Evolutionary conservation across 306 rosid species (phyloP), one percentile per base, ranked within the genome.

Genomic region (Vicia sativa): DNA sequence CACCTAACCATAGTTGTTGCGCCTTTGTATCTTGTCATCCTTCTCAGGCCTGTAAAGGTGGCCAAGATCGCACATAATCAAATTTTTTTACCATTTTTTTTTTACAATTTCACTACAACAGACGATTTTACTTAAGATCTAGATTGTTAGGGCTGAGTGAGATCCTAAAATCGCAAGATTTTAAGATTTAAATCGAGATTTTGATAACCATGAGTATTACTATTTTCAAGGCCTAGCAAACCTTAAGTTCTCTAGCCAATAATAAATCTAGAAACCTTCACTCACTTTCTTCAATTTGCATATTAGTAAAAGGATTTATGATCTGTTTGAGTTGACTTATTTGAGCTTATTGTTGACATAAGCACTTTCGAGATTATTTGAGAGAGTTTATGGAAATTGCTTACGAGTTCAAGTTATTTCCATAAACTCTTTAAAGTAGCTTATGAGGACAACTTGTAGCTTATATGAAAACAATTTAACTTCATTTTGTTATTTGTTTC

Each of bases 191-290:
- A 21, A 21, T 21, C 23, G 23, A 21, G 23, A 21, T 21, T 21
- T 21, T 21, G 23, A 21, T 21, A 21, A 21, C 23, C 23, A 21
- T 2, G 23, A 21, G 23, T 21, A 21, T 25, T 25, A 49, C 19
- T 14, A 49, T 53, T 53, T 54, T 26, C n/a, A 38, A 26, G 37
- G 38, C 16, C 18, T 54, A 60, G 71, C 60, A 11, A 76, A 45
- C 31, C 16, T 68, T 76, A 29, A 74, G 41, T 42, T 46, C 25
- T 49, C 19, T 23, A 37, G 44, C 60, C 10, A 25, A 28, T 7
- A 25, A 62, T 49, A 59, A 59, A 75, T 75, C 53, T 26, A 12
- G 65, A 61, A 62, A 44, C 44, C 58, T 41, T 68, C 53, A 9
- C 70, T 61, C 21, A 50, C 19, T 38, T 50, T 59, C 65, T 46